Percentiles rank a stretch among this genome's conserved stretches.
phyloP scores from a whole-genome alignment of 306 rosid genomes.

The Benincasa hispida region DNA sequence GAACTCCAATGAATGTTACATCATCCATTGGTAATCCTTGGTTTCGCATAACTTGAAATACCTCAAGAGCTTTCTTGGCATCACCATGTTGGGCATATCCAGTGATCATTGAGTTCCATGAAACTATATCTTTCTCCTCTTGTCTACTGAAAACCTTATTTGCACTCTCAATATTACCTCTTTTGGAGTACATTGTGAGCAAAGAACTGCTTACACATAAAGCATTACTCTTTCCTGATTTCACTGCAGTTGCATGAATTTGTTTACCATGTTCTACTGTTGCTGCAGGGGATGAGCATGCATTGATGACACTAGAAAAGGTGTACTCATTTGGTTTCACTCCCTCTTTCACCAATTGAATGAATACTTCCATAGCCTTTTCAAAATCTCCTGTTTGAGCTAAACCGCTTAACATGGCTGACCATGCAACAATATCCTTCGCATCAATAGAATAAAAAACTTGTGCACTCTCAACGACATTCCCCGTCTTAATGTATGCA shows the following conservation, averaged over 20 bases:
- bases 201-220: slow-evolving; percentile 82
- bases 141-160: slow-evolving; percentile 74
- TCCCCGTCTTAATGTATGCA: slow-evolving; percentile 54
- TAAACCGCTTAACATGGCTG: slow-evolving; percentile 77
- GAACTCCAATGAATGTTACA: slow-evolving; percentile 67
- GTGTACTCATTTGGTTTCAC: slow-evolving; percentile 67
- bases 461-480: slow-evolving; percentile 33
- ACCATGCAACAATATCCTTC: slow-evolving; percentile 82
- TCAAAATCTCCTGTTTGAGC: slow-evolving; percentile 64
- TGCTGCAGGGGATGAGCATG: slow-evolving; percentile 60
- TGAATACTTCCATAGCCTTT: slow-evolving; percentile 47
- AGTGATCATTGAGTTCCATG: slow-evolving; percentile 92
- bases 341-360: slow-evolving; percentile 44
- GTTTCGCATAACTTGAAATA: slow-evolving; percentile 53
- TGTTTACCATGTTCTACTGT: slow-evolving; percentile 80
- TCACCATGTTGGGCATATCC: slow-evolving; percentile 88
- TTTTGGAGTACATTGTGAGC: slow-evolving; percentile 88
- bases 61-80: slow-evolving; percentile 58
- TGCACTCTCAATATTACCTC: slow-evolving; percentile 78
- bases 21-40: slow-evolving; percentile 44
- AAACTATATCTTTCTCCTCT: slow-evolving; percentile 71
- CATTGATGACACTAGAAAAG: slow-evolving; percentile 65
- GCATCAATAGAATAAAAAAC: slow-evolving; percentile 51
- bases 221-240: slow-evolving; percentile 41
- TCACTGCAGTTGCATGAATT: slow-evolving; percentile 59